Base-by-base conservation (phyloP, 495 filamentous ascomycete species). In the Pyrenula massariospora region DNA sequence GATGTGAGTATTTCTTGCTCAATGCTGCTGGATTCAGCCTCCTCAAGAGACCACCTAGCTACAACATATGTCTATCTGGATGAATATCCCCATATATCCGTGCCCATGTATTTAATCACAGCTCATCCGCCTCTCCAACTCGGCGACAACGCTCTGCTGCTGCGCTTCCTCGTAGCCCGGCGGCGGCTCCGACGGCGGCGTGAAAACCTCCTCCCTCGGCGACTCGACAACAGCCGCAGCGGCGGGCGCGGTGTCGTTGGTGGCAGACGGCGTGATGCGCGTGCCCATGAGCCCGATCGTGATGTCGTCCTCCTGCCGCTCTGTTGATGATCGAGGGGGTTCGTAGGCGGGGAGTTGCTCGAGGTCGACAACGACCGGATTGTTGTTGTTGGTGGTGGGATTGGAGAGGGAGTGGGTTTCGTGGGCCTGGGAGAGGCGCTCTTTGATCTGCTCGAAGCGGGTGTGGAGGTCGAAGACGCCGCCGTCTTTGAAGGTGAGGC, bases 131-230 rank as follows among this genome's bases (percentile, higher is more conserved):
- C 31, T 5, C 61, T 85, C 83, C 22, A 84, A 60, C 53, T 79
- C 81, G 22, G 80, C 67, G 24, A 73, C 82, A n/a, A 96, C 75
- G 58, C 86, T 89, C 58, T 86, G 82, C 56, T 82, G 77, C 68
- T 96, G 93, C 24, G 85, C 88, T 65, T 95, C 90, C 64, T 96
- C 88, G 67, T 98, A 98, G 36, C 88, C 88, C 31, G 93, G 93
- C 25, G 93, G 93, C 15, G 91, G 90, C 58, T 92, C 93, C 57
- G 80, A 73, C 0, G 90, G 90, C 20, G 75, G 74, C 64, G 59
- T 52, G 47, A 31, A 36, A 53, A 11, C 22, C 20, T 36, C 12
- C 31, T 8, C 36, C 10, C 3, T 31, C 10, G 25, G 54, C 10
- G 2, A 10, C 10, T 31, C 12, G n/a, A 10, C 24, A n/a, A 11